Base-by-base conservation (phyloP, 345 rosid species). In the Draba incana region DNA sequence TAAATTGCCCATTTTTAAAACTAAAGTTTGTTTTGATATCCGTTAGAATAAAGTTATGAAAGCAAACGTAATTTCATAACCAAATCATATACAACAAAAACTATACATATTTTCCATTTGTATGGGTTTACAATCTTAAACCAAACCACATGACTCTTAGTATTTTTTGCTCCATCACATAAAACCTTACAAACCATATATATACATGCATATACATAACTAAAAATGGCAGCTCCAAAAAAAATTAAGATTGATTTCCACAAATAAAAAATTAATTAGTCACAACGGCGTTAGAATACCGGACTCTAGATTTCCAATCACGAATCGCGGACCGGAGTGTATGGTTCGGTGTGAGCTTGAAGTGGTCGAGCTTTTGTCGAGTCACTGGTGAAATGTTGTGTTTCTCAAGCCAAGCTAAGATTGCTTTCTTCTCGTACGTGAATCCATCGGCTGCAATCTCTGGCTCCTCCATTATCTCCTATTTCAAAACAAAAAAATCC, bases 391-490 rank as follows among this genome's bases (percentile, higher is more conserved):
- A 92, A 45, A 86, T 74, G 8, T 80, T 77, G 74, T 86, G 90
- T 77, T 74, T 90, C 75, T 68, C 92, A 48, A 85, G 81, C 97
- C 97, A 92, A 0, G 87, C 86, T 78, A 81, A 71, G 13, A 92
- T 90, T 27, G 93, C 96, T 80, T 77, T 71, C 43, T 67, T 85
- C 84, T 92, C 97, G 14, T 89, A 92, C 2, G 93, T 85, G 76
- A 86, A 89, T 54, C 98, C 97, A 80, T 92, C 97, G 2, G 86
- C 88, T 30, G 95, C 91, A 73, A 89, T 83, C 77, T 82, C 79
- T 14, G 98, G 98, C 55, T 92, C 90, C 48, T 81, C 90, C 93
- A 88, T 88, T 25, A 92, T 75, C 73, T 88, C 92, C 97, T 89
- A 79, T 61, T 62, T 46, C 3, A 65, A 59, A 47, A 66, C 4